Evolutionary conservation across 768 basidiomycete genomes (phyloP).

Genomic region (Mrakia frigida): DNA sequence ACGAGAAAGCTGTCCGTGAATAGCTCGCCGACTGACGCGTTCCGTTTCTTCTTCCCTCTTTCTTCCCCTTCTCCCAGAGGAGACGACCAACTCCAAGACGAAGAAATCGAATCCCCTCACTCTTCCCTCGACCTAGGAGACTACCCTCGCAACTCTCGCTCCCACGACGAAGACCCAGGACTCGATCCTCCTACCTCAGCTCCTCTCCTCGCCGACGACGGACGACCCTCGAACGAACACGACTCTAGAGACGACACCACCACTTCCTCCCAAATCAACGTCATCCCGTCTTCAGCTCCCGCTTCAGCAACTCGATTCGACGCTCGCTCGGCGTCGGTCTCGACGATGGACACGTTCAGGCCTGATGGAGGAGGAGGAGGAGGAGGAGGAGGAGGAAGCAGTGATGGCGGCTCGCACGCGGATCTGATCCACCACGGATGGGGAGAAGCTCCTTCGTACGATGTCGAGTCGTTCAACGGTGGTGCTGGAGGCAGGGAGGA

Average conservation of each 20-base stretch:
- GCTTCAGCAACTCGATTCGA: not conserved
- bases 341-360: not conserved
- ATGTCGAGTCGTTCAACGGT: not conserved
- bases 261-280: not conserved
- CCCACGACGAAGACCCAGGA: not conserved
- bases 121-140: not conserved
- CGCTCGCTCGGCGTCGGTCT: not conserved
- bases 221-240: not conserved
- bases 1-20: not conserved
- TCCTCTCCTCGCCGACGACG: not conserved
- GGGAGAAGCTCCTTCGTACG: slow-evolving; percentile 10
- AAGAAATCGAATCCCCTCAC: not conserved
- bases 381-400: not conserved
- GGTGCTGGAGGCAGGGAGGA: not conserved
- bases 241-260: not conserved
- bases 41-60: no score
- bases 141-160: not conserved
- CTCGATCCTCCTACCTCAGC: not conserved
- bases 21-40: not conserved
- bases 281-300: not conserved
- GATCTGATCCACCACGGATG: slow-evolving; percentile 11
- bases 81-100: slow-evolving; percentile 8
- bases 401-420: slow-evolving; percentile 1
- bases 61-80: not conserved
- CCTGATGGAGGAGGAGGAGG: not conserved